A percentile compares a stretch with the other conserved stretches of the same genome.
These are phyloP conservation scores for Dactylellina leptospora DNA, from an alignment of 2,329 filamentous ascomycete genomes.

Conservation along the genomic window DNA sequence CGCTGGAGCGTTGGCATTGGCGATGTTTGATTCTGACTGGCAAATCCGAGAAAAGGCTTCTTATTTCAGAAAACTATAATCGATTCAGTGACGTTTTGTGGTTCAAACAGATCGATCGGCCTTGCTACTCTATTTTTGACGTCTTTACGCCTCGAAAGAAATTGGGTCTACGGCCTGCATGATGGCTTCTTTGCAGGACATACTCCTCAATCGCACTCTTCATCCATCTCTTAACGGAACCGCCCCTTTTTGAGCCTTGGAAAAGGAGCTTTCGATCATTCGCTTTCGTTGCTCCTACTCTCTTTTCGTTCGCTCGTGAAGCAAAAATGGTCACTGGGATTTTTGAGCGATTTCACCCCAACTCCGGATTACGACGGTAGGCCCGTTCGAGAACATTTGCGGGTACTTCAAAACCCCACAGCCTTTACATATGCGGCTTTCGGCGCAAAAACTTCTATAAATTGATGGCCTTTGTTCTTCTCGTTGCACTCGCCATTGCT, in stretches of 20 bases:
- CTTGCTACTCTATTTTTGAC: too few relatives aligned
- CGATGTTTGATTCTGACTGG: slow-evolving; percentile 68
- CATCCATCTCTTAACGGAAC: too few relatives aligned
- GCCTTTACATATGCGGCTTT: slow-evolving; percentile 56
- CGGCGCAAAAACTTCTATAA: slow-evolving; percentile 56
- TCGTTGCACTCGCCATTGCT: slow-evolving; percentile 52
- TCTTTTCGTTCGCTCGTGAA: neutral
- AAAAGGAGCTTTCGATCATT: too few relatives aligned
- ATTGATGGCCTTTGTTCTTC: slow-evolving; percentile 42
- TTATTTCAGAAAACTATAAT: slow-evolving; percentile 55
- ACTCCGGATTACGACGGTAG: slow-evolving; percentile 54
- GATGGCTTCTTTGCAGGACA: too few relatives aligned
- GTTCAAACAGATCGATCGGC: too few relatives aligned
- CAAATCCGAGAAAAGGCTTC: slow-evolving; percentile 64
- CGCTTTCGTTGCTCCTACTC: too few relatives aligned
- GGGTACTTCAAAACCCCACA: slow-evolving; percentile 56
- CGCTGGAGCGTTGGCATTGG: slow-evolving; percentile 66
- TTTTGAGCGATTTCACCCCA: slow-evolving; percentile 53
- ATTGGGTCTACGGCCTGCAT: too few relatives aligned
- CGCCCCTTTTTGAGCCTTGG: too few relatives aligned
- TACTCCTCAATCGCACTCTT: neutral
- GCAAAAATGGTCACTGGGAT: slow-evolving; percentile 18
- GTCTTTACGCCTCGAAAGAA: too few relatives aligned
- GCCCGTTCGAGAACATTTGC: slow-evolving; percentile 55
- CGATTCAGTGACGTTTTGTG: too few relatives aligned